Evolutionary conservation across 2,329 filamentous ascomycete species (phyloP), one percentile per base, ranked within the genome.

Genomic region (Tolypocladium cylindrosporum): DNA sequence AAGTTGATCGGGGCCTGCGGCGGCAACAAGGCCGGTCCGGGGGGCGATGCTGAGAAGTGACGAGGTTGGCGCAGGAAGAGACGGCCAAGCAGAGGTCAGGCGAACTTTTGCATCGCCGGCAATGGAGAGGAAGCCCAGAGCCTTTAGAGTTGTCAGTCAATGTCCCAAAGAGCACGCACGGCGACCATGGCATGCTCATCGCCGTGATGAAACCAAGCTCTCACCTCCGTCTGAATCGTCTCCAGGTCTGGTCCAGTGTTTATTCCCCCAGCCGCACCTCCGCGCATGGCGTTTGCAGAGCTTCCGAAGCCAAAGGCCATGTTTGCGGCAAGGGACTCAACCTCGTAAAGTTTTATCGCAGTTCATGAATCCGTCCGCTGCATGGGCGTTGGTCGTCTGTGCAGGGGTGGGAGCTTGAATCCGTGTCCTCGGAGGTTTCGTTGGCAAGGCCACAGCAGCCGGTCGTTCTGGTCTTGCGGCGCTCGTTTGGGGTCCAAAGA

Each of bases 41-140:
- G 90, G 87, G 57, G 93, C 91, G 63, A 97, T 82, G 68, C 88
- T 89, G 61, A 99, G 79, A 42, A 99, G 86, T 2, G 90, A 95
- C 14, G 91, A 85, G 51, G 88, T 91, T 5, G 89, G 79, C 2
- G 88, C 79, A 39, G 94, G 93, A 31, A 89, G 79, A 42, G 82
- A 77, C 45, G 88, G 83, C 92, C 93, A 97, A 69, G 87, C 79
- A 24, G 86, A 80, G 19, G 91, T 90, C 48, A 97, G 77, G 69
- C 87, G 89, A 64, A 97, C 75, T 73, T 93, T 96, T 59, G 87
- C 84, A 67, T 96, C 90, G 66, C 90, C 87, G 57, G 87, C 85
- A 51, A 96, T 75, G 55, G 89, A 84, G 63, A 88, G 82, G 73
- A 99, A 97, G 6, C 90, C 91, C 54, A 99, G 77, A 64, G 82